phyloP scores from a whole-genome alignment of 2,329 filamentous ascomycete genomes.

The Rhinocladiella similis region DNA sequence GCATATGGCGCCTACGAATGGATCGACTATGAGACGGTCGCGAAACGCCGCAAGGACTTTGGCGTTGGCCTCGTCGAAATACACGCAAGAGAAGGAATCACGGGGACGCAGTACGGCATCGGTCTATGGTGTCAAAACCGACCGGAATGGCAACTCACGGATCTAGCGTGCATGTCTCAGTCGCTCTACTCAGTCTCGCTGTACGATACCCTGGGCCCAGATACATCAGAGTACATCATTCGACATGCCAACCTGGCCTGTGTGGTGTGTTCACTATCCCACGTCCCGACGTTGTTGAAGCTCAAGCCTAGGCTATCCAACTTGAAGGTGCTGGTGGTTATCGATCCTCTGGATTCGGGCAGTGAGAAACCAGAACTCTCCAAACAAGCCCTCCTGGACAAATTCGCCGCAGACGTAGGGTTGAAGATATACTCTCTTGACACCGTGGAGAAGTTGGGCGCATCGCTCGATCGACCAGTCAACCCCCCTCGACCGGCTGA shows the following conservation, averaged over 20 bases:
- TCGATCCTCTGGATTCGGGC: constrained; percentile 75
- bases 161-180: constrained; percentile 85
- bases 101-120: constrained; percentile 67
- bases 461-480: constrained; percentile 66
- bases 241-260: constrained; percentile 78
- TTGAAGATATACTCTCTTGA: constrained; percentile 76
- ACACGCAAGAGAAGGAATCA: constrained; percentile 70
- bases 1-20: constrained; percentile 77
- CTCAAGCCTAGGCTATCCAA: constrained; percentile 73
- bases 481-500: constrained; percentile 73
- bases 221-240: constrained; percentile 92
- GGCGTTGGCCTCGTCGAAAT: constrained; percentile 83
- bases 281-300: constrained; percentile 79
- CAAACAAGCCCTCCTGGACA: constrained; percentile 75
- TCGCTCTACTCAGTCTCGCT: constrained; percentile 87
- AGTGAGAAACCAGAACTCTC: constrained; percentile 70
- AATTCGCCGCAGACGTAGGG: constrained; percentile 69
- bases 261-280: constrained; percentile 75
- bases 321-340: constrained; percentile 82
- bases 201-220: constrained; percentile 91
- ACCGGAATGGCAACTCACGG: constrained; percentile 85
- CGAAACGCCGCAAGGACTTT: constrained; percentile 75
- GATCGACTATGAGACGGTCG: constrained; percentile 79
- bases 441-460: constrained; percentile 80
- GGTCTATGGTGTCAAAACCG: constrained; percentile 86